These are phyloP conservation scores for Hemerocallis citrina DNA, from an alignment of 106 monocot genomes.

Conservation along the genomic window DNA sequence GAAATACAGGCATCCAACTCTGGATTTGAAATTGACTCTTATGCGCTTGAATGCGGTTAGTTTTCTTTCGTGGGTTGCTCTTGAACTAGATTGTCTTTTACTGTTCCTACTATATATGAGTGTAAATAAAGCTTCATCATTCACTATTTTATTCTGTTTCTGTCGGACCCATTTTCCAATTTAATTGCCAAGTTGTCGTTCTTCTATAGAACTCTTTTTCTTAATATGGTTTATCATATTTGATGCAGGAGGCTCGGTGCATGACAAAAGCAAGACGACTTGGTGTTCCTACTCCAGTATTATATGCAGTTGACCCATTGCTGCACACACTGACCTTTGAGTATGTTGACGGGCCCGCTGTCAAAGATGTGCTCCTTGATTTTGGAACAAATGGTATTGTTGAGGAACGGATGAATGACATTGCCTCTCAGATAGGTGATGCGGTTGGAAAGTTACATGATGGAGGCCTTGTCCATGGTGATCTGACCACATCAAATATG, in stretches of 20 bases:
- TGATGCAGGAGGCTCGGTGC: constrained; percentile 74
- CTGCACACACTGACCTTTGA: constrained; percentile 75
- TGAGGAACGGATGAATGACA: constrained; percentile 44
- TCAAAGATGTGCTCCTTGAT: constrained; percentile 75
- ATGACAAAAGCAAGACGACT: constrained; percentile 89
- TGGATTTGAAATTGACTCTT: constrained; percentile 78
- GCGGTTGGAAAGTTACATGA: constrained; percentile 87
- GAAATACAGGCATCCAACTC: constrained; percentile 53
- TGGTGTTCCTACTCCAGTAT: constrained; percentile 65
- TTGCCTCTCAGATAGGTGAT: constrained; percentile 68
- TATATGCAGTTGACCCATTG: constrained; percentile 72
- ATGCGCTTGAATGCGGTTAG: constrained; percentile 82
- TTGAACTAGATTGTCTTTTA: neutral
- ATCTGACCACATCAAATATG: constrained; percentile 97
- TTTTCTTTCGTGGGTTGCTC: neutral
- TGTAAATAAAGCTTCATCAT: no score
- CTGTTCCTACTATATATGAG: no score
- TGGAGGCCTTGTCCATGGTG: constrained; percentile 90
- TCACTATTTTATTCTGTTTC: no score
- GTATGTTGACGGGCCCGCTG: constrained; percentile 66
- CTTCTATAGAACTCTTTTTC: no score
- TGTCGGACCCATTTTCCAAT: no score
- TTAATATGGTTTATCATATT: neutral
- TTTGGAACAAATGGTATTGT: constrained; percentile 57
- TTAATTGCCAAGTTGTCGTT: no score